phyloP scores from a whole-genome alignment of 345 rosid genomes.

The Camelina neglecta region DNA sequence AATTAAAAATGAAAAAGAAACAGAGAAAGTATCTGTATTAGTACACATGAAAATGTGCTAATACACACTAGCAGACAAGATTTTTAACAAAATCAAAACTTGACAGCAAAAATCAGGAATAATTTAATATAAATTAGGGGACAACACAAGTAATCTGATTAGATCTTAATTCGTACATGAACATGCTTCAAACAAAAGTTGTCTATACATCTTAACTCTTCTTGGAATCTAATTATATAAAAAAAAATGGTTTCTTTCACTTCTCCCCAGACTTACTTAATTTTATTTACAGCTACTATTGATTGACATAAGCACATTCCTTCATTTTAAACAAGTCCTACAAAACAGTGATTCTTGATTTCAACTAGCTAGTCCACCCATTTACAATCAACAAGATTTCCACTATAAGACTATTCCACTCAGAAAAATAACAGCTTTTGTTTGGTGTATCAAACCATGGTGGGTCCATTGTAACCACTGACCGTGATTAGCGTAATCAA shows the following conservation, averaged over 20 bases:
- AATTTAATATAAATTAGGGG: constrained; percentile 21
- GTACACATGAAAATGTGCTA: constrained; percentile 30
- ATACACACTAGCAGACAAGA: constrained; percentile 35
- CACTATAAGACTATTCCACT: constrained; percentile 14
- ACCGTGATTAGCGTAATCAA: constrained; percentile 33
- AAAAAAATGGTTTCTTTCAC: constrained; percentile 16
- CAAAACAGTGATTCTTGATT: constrained; percentile 8
- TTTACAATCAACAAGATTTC: neutral
- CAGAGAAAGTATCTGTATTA: neutral
- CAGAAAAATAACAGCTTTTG: constrained; percentile 5
- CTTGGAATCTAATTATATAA: neutral
- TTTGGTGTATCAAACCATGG: constrained; percentile 13
- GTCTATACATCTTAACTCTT: constrained; percentile 29
- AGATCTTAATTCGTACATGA: constrained; percentile 22
- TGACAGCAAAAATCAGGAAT: constrained; percentile 28
- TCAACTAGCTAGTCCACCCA: neutral
- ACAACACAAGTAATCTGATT: constrained; percentile 24
- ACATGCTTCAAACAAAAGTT: constrained; percentile 42
- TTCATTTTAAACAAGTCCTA: neutral
- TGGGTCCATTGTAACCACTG: constrained; percentile 34
- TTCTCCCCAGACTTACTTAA: constrained; percentile 11
- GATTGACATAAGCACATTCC: constrained; percentile 5
- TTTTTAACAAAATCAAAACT: constrained; percentile 9
- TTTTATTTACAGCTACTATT: constrained; percentile 9
- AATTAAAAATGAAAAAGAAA: neutral